Evolutionary conservation across 257 asterid genomes (phyloP).

Genomic region (Lithospermum erythrorhizon): DNA sequence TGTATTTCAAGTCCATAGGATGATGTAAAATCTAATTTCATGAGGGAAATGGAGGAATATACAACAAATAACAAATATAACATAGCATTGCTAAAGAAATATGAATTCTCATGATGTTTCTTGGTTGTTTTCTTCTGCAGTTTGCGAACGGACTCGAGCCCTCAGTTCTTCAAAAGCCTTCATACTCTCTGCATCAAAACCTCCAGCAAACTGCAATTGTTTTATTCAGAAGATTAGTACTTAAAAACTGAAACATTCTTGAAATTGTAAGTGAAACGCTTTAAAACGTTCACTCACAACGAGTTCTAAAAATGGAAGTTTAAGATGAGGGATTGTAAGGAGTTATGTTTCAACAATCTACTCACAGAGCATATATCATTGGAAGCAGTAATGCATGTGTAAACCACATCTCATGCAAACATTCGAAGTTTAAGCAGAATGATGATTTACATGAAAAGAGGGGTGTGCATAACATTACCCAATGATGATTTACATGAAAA

Average conservation of each 20-base stretch:
- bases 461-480: constrained; percentile 32
- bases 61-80: neutral
- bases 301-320: too few relatives aligned
- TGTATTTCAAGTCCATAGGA: neutral
- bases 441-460: neutral
- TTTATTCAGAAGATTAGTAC: neutral
- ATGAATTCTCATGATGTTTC: neutral
- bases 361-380: too few relatives aligned
- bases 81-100: neutral
- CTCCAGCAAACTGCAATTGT: constrained; percentile 93
- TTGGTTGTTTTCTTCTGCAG: neutral
- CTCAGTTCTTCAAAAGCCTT: constrained; percentile 80
- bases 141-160: neutral
- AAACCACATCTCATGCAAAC: too few relatives aligned
- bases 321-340: too few relatives aligned
- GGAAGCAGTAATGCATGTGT: neutral
- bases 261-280: neutral
- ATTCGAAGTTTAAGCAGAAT: neutral
- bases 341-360: too few relatives aligned
- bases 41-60: neutral
- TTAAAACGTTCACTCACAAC: too few relatives aligned
- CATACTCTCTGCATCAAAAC: constrained; percentile 92
- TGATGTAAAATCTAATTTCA: neutral
- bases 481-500: constrained; percentile 36
- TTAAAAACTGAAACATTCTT: neutral